These are phyloP conservation scores for Aureobasidium subglaciale DNA, from an alignment of 2,329 filamentous ascomycete genomes.

Conservation along the genomic window DNA sequence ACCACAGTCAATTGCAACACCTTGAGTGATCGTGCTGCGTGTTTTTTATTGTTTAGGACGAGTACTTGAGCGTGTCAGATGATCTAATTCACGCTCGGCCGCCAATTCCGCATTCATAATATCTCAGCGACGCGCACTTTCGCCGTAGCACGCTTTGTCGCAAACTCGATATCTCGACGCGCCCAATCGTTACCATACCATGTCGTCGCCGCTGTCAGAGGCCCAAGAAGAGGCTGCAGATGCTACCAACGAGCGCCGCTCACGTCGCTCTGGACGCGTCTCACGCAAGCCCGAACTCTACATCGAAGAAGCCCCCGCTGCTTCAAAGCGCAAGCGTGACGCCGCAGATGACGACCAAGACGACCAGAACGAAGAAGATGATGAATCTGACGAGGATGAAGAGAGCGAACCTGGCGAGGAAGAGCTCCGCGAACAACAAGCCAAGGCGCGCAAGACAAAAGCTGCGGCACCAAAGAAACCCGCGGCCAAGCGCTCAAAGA, in stretches of 20 bases:
- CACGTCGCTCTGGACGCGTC: constrained; percentile 18
- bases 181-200: background rate
- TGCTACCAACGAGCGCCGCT: constrained; percentile 13
- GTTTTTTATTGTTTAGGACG: background rate
- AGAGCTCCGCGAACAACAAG: constrained; percentile 37
- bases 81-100: background rate
- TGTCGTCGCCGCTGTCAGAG: constrained; percentile 8
- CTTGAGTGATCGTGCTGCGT: background rate
- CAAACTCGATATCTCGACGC: constrained; percentile 5
- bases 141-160: background rate
- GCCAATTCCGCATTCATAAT: background rate
- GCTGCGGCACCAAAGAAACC: constrained; percentile 28
- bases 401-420: constrained; percentile 40
- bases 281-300: constrained; percentile 18
- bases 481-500: constrained; percentile 50
- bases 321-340: constrained; percentile 42
- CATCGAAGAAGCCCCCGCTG: constrained; percentile 4
- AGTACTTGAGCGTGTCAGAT: background rate
- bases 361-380: constrained; percentile 25
- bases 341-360: constrained; percentile 28
- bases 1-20: background rate
- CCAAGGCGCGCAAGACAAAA: constrained; percentile 25
- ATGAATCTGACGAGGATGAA: constrained; percentile 32
- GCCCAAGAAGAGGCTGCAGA: background rate
- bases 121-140: background rate